Percentiles rank a stretch among this genome's conserved stretches.
Conservation (phyloP, 1,139 yeast genomes). For the Saccharomyces hybrid region DNA sequence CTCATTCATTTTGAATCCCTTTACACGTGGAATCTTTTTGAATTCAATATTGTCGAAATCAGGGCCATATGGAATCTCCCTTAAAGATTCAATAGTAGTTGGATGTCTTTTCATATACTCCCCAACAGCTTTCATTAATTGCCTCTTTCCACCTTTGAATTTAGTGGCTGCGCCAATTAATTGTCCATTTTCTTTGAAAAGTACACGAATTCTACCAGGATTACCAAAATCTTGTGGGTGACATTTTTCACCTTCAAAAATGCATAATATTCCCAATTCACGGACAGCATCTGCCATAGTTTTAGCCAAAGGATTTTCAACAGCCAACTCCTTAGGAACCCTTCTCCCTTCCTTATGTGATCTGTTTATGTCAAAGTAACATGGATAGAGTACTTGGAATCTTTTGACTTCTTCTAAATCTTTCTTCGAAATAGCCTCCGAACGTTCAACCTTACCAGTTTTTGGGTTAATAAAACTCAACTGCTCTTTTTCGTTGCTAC, state of each 20-base stretch:
- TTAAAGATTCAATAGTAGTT: slow-evolving; percentile 57
- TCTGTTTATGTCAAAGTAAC: slow-evolving; percentile 79
- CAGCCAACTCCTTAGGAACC: slow-evolving; percentile 59
- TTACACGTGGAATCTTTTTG: slow-evolving; percentile 64
- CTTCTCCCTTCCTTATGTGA: slow-evolving; percentile 80
- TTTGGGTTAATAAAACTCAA: slow-evolving; percentile 25
- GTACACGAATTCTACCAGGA: slow-evolving; percentile 85
- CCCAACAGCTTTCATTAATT: slow-evolving; percentile 53
- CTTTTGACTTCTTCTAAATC: slow-evolving; percentile 48
- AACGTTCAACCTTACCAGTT: slow-evolving; percentile 21
- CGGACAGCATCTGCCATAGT: slow-evolving; percentile 62
- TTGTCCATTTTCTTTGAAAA: slow-evolving; percentile 46
- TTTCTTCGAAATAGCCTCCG: slow-evolving; percentile 28
- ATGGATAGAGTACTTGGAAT: slow-evolving; percentile 78
- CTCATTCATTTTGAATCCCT: slow-evolving; percentile 77
- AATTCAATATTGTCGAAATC: slow-evolving; percentile 45
- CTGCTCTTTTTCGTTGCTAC: slow-evolving; percentile 10
- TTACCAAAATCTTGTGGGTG: slow-evolving; percentile 98
- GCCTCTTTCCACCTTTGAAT: slow-evolving; percentile 53
- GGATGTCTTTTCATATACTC: slow-evolving; percentile 60
- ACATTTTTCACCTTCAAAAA: slow-evolving; percentile 70
- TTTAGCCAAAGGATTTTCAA: slow-evolving; percentile 80
- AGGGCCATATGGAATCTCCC: slow-evolving; percentile 48
- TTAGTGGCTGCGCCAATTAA: slow-evolving; percentile 28
- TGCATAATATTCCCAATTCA: slow-evolving; percentile 32